These are phyloP conservation scores for Erodium texanum DNA, from an alignment of 441 rosid species.

Conservation along the genomic window DNA sequence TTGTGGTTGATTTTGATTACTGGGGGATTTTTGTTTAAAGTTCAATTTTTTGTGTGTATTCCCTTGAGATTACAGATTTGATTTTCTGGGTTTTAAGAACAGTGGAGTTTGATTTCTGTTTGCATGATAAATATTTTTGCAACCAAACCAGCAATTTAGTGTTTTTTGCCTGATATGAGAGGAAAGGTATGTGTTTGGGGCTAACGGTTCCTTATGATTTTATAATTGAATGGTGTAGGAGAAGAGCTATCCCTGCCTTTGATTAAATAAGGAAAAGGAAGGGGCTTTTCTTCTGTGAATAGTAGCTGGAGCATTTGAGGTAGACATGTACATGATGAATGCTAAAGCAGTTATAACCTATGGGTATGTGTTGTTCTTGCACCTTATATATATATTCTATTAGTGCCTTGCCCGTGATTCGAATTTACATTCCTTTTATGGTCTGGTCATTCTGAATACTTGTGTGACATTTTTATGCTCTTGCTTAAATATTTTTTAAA, in stretches of 20 bases:
- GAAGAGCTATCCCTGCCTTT: conserved; percentile 33
- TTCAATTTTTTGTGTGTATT: not conserved
- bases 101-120: not conserved
- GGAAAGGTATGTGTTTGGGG: not conserved
- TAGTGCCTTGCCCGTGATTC: not conserved
- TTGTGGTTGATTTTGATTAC: not conserved
- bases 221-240: conserved; percentile 31
- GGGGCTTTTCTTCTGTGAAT: conserved; percentile 33
- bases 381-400: not conserved
- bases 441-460: not conserved
- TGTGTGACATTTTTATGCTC: too few relatives aligned
- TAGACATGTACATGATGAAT: conserved; percentile 34
- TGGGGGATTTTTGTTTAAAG: not conserved
- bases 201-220: conserved; percentile 16
- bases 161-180: not conserved
- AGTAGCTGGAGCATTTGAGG: conserved; percentile 20
- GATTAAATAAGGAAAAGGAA: conserved; percentile 23
- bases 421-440: not conserved
- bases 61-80: not conserved
- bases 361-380: conserved; percentile 36
- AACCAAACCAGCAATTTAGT: not conserved
- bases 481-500: not conserved
- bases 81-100: not conserved
- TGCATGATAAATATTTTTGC: not conserved
- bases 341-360: conserved; percentile 21